Conservation (phyloP, 83 land plant species). For the Diphasiastrum complanatum region DNA sequence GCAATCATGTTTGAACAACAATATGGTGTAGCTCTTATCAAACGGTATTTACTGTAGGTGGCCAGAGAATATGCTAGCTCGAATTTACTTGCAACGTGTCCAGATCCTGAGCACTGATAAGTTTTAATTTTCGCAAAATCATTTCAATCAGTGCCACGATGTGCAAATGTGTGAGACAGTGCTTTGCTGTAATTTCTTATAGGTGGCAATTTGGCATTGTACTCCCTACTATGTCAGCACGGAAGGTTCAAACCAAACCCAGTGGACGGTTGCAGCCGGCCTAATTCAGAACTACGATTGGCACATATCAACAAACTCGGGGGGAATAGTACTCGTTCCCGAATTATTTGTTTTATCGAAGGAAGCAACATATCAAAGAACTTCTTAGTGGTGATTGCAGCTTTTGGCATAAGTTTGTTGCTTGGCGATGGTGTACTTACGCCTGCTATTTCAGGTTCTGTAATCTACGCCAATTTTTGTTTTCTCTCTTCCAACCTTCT, state of each 20-base stretch:
- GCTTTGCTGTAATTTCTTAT: no score
- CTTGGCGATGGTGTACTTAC: conserved; percentile 43
- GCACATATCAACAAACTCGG: neutral
- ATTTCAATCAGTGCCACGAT: no score
- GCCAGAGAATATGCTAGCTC: no score
- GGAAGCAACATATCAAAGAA: conserved; percentile 12
- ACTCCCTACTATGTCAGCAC: conserved; percentile 31
- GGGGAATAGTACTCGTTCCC: neutral
- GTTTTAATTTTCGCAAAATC: no score
- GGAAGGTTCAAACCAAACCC: conserved; percentile 5
- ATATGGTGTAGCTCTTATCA: no score
- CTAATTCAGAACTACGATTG: conserved; percentile 14
- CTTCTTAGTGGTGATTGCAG: conserved; percentile 14
- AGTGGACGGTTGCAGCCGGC: conserved; percentile 1
- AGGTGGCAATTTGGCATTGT: conserved; percentile 45
- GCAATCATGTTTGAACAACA: no score
- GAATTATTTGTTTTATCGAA: conserved; percentile 16
- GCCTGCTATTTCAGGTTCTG: conserved; percentile 42
- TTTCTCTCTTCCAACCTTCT: neutral
- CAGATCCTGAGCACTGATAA: no score
- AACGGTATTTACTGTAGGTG: no score
- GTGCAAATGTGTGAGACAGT: no score
- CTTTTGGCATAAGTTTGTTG: conserved; percentile 37
- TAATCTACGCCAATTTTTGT: no score
- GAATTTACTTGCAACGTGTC: no score